Percentiles rank a stretch among this genome's conserved stretches.
Conservation (phyloP, 192 early-diverging fungal species). For the Linderina pennispora region DNA sequence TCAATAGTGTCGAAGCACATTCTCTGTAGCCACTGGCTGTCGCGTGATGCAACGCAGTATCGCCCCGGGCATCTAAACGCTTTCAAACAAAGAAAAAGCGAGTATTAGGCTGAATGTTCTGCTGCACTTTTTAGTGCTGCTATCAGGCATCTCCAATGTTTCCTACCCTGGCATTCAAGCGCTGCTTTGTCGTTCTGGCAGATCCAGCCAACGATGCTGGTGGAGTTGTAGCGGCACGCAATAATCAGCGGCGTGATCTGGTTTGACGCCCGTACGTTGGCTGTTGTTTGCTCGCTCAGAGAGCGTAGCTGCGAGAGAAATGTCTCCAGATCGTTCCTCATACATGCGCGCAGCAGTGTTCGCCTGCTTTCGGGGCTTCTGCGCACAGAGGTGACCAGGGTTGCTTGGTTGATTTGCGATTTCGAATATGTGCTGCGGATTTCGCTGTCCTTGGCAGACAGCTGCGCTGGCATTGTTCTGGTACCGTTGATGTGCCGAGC, state of each 20-base stretch:
- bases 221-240: slow-evolving; percentile 25
- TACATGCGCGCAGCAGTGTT: background rate
- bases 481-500: too few relatives aligned
- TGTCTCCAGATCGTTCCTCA: background rate
- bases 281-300: background rate
- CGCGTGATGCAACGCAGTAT: slow-evolving; percentile 35
- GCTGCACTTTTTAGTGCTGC: slow-evolving; percentile 13
- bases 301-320: background rate
- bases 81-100: background rate
- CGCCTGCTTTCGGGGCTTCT: background rate
- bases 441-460: too few relatives aligned
- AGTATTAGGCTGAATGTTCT: slow-evolving; percentile 14
- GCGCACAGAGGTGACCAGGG: background rate
- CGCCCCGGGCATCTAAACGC: slow-evolving; percentile 18
- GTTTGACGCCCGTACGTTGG: slow-evolving; percentile 5
- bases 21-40: slow-evolving; percentile 7
- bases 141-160: slow-evolving; percentile 4
- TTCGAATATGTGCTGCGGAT: background rate
- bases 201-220: slow-evolving; percentile 21
- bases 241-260: slow-evolving; percentile 24
- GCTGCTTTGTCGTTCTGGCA: slow-evolving; percentile 11
- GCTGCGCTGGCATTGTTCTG: too few relatives aligned
- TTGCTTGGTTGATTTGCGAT: background rate
- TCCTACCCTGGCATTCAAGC: slow-evolving; percentile 24
- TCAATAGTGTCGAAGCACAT: slow-evolving; percentile 13